A percentile compares a stretch with the other conserved stretches of the same genome.
These are phyloP conservation scores for Peterozyma xylosa DNA, from an alignment of 805 yeast species.

Conservation along the genomic window DNA sequence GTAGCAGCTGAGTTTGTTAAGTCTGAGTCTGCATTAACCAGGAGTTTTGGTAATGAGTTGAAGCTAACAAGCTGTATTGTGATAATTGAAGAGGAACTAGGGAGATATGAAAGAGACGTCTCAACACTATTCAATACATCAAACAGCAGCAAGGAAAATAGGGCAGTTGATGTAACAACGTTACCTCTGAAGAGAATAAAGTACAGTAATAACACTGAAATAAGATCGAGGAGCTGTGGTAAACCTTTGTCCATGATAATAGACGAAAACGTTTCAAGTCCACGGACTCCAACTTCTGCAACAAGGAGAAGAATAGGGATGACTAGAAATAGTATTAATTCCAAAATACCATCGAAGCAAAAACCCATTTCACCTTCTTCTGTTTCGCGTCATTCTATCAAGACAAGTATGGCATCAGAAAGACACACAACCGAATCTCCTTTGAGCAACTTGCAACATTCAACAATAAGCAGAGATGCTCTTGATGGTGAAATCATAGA, in stretches of 20 bases:
- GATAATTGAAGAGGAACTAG: slow-evolving; percentile 23
- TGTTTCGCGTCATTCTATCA: too few species aligned
- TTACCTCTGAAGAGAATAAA: background rate
- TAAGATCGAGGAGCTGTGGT: background rate
- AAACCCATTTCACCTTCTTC: too few species aligned
- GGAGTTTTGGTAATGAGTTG: slow-evolving; percentile 15
- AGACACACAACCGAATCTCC: too few species aligned
- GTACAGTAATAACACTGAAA: background rate
- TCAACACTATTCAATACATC: slow-evolving; percentile 13
- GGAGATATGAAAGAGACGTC: slow-evolving; percentile 30
- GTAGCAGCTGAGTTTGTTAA: slow-evolving; percentile 22
- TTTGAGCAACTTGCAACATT: too few species aligned
- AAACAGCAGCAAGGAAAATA: background rate
- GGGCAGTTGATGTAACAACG: background rate
- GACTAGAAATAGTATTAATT: background rate
- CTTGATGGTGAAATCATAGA: too few species aligned
- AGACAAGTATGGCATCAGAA: too few species aligned
- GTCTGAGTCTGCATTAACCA: slow-evolving; percentile 24
- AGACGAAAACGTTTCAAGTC: background rate
- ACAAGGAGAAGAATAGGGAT: background rate
- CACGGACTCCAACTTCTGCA: background rate
- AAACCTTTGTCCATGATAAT: background rate
- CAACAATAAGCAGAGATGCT: too few species aligned
- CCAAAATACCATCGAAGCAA: too few species aligned
- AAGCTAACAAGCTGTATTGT: slow-evolving; percentile 17